Percentiles rank a stretch among this genome's conserved stretches.
These are phyloP conservation scores for Leccinum olivaceopallidum DNA, from an alignment of 768 basidiomycete species.

Conservation along the genomic window DNA sequence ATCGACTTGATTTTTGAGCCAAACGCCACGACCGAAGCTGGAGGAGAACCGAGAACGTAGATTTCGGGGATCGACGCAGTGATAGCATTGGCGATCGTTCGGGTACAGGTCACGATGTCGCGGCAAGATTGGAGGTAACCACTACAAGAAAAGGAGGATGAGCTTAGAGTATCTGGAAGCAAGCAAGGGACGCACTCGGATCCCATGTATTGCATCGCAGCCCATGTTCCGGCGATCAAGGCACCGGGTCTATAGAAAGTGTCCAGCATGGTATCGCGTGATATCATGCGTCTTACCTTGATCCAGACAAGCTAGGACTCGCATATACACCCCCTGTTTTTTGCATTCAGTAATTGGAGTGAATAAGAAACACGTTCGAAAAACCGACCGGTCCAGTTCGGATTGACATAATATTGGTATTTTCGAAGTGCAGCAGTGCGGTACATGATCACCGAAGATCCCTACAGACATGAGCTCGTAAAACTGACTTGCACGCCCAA, in stretches of 20 bases:
- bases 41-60: slow-evolving; percentile 86
- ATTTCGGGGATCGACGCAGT: slow-evolving; percentile 73
- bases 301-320: slow-evolving; percentile 87
- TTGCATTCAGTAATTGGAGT: not conserved
- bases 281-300: slow-evolving; percentile 55
- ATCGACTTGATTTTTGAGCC: slow-evolving; percentile 52
- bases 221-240: slow-evolving; percentile 94
- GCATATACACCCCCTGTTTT: slow-evolving; percentile 80
- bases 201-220: slow-evolving; percentile 93
- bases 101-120: slow-evolving; percentile 74
- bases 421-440: slow-evolving; percentile 70
- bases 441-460: slow-evolving; percentile 95
- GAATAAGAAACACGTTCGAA: not conserved
- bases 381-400: slow-evolving; percentile 70
- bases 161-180: not conserved
- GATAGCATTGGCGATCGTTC: slow-evolving; percentile 69
- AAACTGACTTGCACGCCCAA: not conserved
- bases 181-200: slow-evolving; percentile 55
- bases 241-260: slow-evolving; percentile 69
- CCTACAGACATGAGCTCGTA: slow-evolving; percentile 43
- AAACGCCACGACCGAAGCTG: slow-evolving; percentile 90
- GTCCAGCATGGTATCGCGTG: not conserved
- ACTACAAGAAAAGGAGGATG: slow-evolving; percentile 35
- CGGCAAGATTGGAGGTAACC: slow-evolving; percentile 89
- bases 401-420: slow-evolving; percentile 85